Evolutionary conservation across 2,329 filamentous ascomycete species (phyloP).

Genomic region (Colletotrichum tropicale): DNA sequence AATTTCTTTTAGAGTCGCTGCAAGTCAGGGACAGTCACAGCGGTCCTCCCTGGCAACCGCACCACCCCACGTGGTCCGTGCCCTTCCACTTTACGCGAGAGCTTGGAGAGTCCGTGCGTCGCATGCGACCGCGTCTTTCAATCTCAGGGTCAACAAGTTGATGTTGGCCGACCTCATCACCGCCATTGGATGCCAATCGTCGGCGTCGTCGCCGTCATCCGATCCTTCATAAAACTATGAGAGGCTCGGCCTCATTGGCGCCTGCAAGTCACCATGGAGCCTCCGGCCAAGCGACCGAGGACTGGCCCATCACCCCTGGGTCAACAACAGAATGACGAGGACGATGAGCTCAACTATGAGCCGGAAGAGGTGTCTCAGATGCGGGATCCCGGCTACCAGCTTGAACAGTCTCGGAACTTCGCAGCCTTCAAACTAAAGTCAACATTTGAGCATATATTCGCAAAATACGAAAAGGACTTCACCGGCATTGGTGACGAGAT

Average conservation of each 20-base stretch:
- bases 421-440: conserved; percentile 78
- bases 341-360: conserved; percentile 53
- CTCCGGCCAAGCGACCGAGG: conserved; percentile 64
- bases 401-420: conserved; percentile 66
- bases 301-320: conserved; percentile 45
- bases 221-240: neutral
- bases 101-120: neutral
- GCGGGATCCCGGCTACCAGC: conserved; percentile 58
- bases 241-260: neutral
- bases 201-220: neutral
- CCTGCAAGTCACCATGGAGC: conserved; percentile 52
- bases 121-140: neutral
- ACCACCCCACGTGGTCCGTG: neutral
- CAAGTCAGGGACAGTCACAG: neutral
- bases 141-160: neutral
- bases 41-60: neutral
- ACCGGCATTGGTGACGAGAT: conserved; percentile 87
- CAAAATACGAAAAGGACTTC: conserved; percentile 87
- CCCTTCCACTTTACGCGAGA: conserved; percentile 10
- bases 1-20: neutral
- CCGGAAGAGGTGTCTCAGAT: conserved; percentile 51
- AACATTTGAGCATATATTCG: conserved; percentile 87
- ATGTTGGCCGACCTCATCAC: neutral
- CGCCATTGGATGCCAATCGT: neutral
- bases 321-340: conserved; percentile 39